Conservation (phyloP, 1,139 yeast genomes). For the Zygosaccharomyces sapae region DNA sequence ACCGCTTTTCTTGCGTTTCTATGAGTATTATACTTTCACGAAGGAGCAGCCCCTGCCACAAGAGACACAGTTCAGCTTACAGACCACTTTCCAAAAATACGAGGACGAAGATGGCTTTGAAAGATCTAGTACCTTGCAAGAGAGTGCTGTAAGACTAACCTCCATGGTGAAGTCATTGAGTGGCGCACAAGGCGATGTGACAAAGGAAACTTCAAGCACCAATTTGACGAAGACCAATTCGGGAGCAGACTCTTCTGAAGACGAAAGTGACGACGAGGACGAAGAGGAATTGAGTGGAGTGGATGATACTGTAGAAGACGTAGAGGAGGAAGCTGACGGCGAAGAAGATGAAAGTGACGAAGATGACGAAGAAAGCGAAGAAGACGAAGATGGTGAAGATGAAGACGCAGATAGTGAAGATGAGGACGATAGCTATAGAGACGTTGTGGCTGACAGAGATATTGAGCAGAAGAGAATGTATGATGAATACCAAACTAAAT, state of each 20-base stretch:
- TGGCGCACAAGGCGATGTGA: slow-evolving; percentile 15
- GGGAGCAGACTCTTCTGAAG: slow-evolving; percentile 17
- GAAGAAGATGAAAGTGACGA: slow-evolving; percentile 28
- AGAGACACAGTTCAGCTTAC: slow-evolving; percentile 56
- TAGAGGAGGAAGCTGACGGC: slow-evolving; percentile 25
- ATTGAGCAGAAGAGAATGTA: slow-evolving; percentile 32
- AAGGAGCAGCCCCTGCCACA: slow-evolving; percentile 63
- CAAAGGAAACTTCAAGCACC: slow-evolving; percentile 16
- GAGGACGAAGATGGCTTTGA: slow-evolving; percentile 35
- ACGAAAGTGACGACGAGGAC: slow-evolving; percentile 23
- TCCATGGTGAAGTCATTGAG: slow-evolving; percentile 25
- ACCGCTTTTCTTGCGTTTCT: slow-evolving; percentile 51
- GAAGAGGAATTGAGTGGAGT: slow-evolving; percentile 28
- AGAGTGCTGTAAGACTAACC: slow-evolving; percentile 42
- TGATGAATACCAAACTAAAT: slow-evolving; percentile 38
- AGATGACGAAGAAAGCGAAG: slow-evolving; percentile 22
- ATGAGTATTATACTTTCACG: slow-evolving; percentile 70
- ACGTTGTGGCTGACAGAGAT: slow-evolving; percentile 31
- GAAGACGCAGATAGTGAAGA: slow-evolving; percentile 24
- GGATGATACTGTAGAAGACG: slow-evolving; percentile 30
- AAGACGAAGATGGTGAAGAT: slow-evolving; percentile 22
- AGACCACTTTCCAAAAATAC: slow-evolving; percentile 41
- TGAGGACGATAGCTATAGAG: slow-evolving; percentile 28
- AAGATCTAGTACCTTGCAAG: slow-evolving; percentile 42
- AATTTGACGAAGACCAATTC: slow-evolving; percentile 14